phyloP scores from a whole-genome alignment of 257 asterid genomes.

The Fraxinus quadrangulata region DNA sequence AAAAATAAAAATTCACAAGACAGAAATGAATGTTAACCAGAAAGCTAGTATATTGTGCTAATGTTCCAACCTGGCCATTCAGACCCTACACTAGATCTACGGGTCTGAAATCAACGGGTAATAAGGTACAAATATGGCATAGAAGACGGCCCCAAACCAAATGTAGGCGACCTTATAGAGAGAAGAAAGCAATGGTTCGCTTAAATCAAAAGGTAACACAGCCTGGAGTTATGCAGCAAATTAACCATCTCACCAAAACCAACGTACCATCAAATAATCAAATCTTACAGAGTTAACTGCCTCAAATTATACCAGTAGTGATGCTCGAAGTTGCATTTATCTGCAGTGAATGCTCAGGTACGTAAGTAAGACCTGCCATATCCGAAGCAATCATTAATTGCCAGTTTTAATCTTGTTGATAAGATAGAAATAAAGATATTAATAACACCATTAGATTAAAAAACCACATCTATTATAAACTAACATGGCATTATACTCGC shows the following conservation, averaged over 20 bases:
- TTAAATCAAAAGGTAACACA: neutral
- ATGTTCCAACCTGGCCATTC: neutral
- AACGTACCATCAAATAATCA: slow-evolving; percentile 15
- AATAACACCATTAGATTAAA: neutral
- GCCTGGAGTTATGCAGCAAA: neutral
- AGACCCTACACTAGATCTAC: slow-evolving; percentile 1
- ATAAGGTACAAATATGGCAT: neutral
- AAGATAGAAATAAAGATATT: neutral
- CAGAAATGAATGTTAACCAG: neutral
- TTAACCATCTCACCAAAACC: neutral
- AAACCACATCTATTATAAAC: too few relatives aligned
- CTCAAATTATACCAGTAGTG: slow-evolving; percentile 64
- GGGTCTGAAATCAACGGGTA: neutral
- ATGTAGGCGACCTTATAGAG: neutral
- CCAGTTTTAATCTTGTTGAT: slow-evolving; percentile 8
- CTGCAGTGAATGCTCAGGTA: slow-evolving; percentile 92
- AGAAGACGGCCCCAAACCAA: neutral
- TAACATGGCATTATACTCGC: too few relatives aligned
- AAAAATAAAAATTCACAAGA: neutral
- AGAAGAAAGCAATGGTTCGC: neutral
- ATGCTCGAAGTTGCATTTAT: slow-evolving; percentile 90
- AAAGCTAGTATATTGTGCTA: neutral
- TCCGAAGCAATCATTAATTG: slow-evolving; percentile 28
- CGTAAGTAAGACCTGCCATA: slow-evolving; percentile 65
- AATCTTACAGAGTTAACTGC: slow-evolving; percentile 3